phyloP scores from a whole-genome alignment of 1,139 yeast genomes.

The Geotrichum candidum region DNA sequence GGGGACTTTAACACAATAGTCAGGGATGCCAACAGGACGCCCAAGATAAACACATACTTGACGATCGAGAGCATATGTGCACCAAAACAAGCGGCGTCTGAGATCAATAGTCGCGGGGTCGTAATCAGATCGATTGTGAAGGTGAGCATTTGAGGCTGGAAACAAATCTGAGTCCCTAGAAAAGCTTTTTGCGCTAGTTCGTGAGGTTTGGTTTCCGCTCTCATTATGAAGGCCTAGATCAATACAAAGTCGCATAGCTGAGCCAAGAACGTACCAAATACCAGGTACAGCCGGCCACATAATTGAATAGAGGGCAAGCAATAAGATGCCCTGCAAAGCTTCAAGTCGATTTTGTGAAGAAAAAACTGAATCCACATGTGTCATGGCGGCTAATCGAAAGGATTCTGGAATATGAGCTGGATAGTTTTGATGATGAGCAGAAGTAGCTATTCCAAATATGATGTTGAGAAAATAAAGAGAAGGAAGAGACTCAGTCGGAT shows the following conservation, averaged over 20 bases:
- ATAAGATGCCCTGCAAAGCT: slow-evolving; percentile 63
- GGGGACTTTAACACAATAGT: slow-evolving; percentile 54
- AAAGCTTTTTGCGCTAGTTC: neutral
- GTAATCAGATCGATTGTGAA: neutral
- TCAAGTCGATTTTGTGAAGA: slow-evolving; percentile 58
- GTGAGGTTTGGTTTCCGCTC: slow-evolving; percentile 13
- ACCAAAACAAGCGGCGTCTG: slow-evolving; percentile 81
- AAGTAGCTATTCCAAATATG: slow-evolving; percentile 74
- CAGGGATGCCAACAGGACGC: slow-evolving; percentile 70
- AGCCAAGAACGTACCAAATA: slow-evolving; percentile 86
- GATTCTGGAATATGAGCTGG: slow-evolving; percentile 64
- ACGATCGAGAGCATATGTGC: slow-evolving; percentile 77
- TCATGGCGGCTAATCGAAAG: slow-evolving; percentile 64
- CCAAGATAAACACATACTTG: slow-evolving; percentile 69
- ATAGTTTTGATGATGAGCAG: slow-evolving; percentile 65
- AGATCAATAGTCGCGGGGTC: slow-evolving; percentile 60
- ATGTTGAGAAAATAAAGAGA: slow-evolving; percentile 60
- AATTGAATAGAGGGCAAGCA: slow-evolving; percentile 61
- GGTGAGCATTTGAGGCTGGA: neutral
- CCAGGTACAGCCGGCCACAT: slow-evolving; percentile 60
- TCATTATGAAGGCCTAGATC: slow-evolving; percentile 78
- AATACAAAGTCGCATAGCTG: slow-evolving; percentile 71
- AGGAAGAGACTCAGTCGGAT: slow-evolving; percentile 17
- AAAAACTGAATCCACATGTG: slow-evolving; percentile 54
- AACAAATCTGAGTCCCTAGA: neutral